A percentile compares a stretch with the other conserved stretches of the same genome.
Conservation (phyloP, 108 stramenopile genomes). For the Poteriospumella lacustris region DNA sequence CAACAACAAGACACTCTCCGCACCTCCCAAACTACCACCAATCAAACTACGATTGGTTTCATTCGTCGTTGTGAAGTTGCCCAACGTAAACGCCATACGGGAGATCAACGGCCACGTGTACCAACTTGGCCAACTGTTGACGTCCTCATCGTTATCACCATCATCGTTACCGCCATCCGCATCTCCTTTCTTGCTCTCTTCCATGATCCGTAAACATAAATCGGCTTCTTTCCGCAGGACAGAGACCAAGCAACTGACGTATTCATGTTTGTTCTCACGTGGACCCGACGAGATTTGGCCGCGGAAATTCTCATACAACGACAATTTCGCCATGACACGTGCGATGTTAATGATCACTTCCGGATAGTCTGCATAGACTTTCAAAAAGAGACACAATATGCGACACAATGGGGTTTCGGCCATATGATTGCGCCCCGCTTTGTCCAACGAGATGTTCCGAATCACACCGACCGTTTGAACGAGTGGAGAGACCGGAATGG, state of each 20-base stretch:
- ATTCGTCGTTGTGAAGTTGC: slow-evolving; percentile 43
- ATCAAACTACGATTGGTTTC: slow-evolving; percentile 40
- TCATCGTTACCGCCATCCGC: no score
- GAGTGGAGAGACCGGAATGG: not conserved
- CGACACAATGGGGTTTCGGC: not conserved
- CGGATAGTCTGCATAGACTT: not conserved
- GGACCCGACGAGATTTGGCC: no score
- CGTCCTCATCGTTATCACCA: not conserved
- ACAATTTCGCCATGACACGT: slow-evolving; percentile 16
- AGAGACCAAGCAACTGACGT: not conserved
- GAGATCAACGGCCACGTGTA: slow-evolving; percentile 26
- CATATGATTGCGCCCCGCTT: not conserved
- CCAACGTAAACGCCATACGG: slow-evolving; percentile 44
- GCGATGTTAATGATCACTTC: not conserved
- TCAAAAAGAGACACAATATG: not conserved
- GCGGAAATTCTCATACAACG: not conserved
- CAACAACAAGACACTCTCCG: no score
- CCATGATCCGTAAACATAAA: not conserved
- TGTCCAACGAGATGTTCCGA: slow-evolving; percentile 15
- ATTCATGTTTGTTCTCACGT: not conserved
- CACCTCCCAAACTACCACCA: slow-evolving; percentile 13
- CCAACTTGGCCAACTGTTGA: slow-evolving; percentile 4
- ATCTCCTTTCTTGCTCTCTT: no score
- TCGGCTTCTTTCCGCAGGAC: not conserved
- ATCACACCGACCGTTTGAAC: slow-evolving; percentile 5